phyloP scores from a whole-genome alignment of 805 yeast species.

The Zygosaccharomyces bisporus region DNA sequence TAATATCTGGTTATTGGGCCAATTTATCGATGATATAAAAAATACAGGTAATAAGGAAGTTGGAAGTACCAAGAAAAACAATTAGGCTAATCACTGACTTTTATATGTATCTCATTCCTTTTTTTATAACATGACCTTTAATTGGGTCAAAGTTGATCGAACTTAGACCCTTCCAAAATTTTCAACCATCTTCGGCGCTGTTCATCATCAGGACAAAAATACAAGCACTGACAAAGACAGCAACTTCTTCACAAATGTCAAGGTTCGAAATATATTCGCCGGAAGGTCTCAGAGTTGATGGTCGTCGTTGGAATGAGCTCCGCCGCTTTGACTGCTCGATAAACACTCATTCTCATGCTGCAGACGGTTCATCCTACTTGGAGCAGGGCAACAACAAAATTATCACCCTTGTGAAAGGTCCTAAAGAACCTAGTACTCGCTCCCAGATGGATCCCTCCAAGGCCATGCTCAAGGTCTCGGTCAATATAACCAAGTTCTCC shows the following conservation, averaged over 20 bases:
- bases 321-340: constrained; percentile 75
- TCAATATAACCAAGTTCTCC: constrained; percentile 78
- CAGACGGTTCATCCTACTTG: constrained; percentile 90
- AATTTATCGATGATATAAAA: constrained; percentile 46
- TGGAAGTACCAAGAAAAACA: constrained; percentile 1
- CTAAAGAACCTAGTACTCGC: constrained; percentile 70
- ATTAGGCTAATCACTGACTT: constrained; percentile 6
- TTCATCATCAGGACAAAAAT: not conserved
- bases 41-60: constrained; percentile 1
- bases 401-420: constrained; percentile 82
- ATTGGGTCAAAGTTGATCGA: not conserved
- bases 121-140: constrained; percentile 1
- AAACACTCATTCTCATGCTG: constrained; percentile 81
- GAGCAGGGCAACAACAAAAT: constrained; percentile 92
- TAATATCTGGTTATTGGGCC: constrained; percentile 59
- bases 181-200: constrained; percentile 1
- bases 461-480: constrained; percentile 58
- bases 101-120: not conserved
- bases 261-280: constrained; percentile 86
- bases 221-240: not conserved
- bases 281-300: constrained; percentile 90
- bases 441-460: constrained; percentile 48
- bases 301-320: constrained; percentile 92
- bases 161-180: constrained; percentile 1
- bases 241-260: constrained; percentile 41